Base-by-base conservation (phyloP, 78 protist species). In the Dictyostelium capitatum region DNA sequence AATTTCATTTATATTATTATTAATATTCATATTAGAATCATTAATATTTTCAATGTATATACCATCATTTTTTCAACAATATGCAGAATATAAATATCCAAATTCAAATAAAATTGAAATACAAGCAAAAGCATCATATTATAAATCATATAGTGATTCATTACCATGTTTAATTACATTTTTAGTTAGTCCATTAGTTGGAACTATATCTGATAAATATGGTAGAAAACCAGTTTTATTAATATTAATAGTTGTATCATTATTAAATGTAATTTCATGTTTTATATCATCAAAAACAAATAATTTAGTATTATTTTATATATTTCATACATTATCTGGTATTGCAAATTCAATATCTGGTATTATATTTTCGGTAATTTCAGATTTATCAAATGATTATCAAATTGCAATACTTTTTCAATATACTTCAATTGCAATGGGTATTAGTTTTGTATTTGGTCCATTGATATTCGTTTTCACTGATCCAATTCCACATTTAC, bases 251-350 rank as follows among this genome's bases (percentile, higher is more conserved):
- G 30, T 23, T 4, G 14, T 77, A 9, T 23, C 14, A 51, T 19
- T 79, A 20, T 3, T 56, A 12, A 56, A 56, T 56, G 84, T 50
- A 11, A 59, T 41, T 12, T 30, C 59, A 56, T 51, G 54, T n/a
- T 56, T 56, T 19, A 46, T 56, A 6, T 50, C 57, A 15, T n/a
- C 57, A 15, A 43, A 56, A 56, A 79, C 84, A 7, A 28, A 51
- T 37, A 79, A 56, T n/a, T 37, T 79, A 28, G 14, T 23, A 3
- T 37, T 15, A 10, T 82, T 82, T 74, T 70, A 53, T 70, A 43
- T 82, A 9, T 25, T 75, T 14, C 90, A 82, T 70, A 70, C 80
- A 0, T 50, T 82, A n/a, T 65, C 62, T 53, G 90, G 90, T 20
- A 25, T 57, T 19, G 6, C 23, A 30, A 43, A 7, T 9, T 23